Evolutionary conservation across 2,329 filamentous ascomycete genomes (phyloP).

Genomic region (Trichophaea hybrida): DNA sequence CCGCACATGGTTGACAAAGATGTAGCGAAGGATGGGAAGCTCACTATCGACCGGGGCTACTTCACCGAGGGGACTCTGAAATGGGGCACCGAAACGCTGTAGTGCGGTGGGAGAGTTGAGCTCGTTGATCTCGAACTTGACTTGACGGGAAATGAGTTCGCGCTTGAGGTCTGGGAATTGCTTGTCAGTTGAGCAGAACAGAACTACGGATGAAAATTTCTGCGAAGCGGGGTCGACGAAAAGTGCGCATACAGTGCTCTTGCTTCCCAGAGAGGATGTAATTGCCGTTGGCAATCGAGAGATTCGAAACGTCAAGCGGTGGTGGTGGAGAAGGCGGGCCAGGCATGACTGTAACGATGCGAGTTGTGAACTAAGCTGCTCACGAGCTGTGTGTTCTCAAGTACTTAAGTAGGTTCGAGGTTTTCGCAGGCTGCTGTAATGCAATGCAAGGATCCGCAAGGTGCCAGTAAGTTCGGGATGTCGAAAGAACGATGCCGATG

Average conservation of each 20-base stretch:
- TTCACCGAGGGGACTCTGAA: constrained; percentile 82
- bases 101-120: constrained; percentile 90
- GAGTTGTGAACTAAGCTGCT: too few species aligned
- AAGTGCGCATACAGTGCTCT: constrained; percentile 67
- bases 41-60: constrained; percentile 88
- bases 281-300: background rate
- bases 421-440: too few species aligned
- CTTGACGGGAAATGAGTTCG: constrained; percentile 82
- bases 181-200: constrained; percentile 3
- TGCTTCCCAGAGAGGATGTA: constrained; percentile 75
- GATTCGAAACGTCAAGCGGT: background rate
- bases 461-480: too few species aligned
- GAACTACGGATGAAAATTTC: constrained; percentile 13
- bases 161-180: constrained; percentile 65
- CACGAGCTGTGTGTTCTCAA: too few species aligned
- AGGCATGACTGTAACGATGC: background rate
- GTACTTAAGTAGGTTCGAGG: too few species aligned
- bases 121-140: constrained; percentile 77
- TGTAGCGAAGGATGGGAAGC: constrained; percentile 81
- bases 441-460: too few species aligned
- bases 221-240: background rate
- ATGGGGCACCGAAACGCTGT: constrained; percentile 87
- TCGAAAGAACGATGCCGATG: too few species aligned
- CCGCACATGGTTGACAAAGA: constrained; percentile 94
- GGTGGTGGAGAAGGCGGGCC: background rate